These are phyloP conservation scores for Leishmania aethiopica DNA, from an alignment of 208 protist species.

Conservation along the genomic window DNA sequence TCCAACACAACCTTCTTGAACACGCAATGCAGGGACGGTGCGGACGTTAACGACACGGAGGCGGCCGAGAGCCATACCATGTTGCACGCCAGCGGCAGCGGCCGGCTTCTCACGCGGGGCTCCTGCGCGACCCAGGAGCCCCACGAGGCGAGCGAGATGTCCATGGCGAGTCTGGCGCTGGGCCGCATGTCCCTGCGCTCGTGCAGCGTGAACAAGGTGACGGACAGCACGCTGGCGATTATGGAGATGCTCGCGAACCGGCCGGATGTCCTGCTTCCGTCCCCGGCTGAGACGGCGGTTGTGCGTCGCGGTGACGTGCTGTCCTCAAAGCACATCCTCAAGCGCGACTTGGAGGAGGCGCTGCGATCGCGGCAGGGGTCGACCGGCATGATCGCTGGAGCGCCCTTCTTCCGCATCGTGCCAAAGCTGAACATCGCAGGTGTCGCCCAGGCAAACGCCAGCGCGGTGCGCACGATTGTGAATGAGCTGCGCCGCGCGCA, in stretches of 20 bases:
- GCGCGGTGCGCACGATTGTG: conserved; percentile 72
- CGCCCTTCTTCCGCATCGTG: conserved; percentile 87
- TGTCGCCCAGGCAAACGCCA: conserved; percentile 78
- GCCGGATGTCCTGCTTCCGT: conserved; percentile 65
- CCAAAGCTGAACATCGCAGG: conserved; percentile 86
- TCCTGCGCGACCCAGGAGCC: background rate
- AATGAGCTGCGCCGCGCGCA: conserved; percentile 78
- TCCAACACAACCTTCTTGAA: background rate
- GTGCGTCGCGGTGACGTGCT: conserved; percentile 80
- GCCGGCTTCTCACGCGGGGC: background rate
- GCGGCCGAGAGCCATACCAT: background rate
- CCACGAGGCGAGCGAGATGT: conserved; percentile 25
- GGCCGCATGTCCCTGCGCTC: conserved; percentile 63
- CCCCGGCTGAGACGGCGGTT: conserved; percentile 63
- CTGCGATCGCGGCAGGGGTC: conserved; percentile 55
- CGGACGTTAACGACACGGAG: background rate
- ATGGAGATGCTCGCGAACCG: conserved; percentile 74
- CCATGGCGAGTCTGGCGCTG: conserved; percentile 41
- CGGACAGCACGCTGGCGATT: conserved; percentile 64
- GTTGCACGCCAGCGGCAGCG: background rate
- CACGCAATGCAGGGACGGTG: background rate
- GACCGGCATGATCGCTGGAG: conserved; percentile 82
- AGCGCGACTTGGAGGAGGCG: conserved; percentile 77
- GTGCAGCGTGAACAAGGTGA: conserved; percentile 57
- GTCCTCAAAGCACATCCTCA: conserved; percentile 77